Conservation (phyloP, 805 yeast species). For the Wickerhamomyces bisporus region DNA sequence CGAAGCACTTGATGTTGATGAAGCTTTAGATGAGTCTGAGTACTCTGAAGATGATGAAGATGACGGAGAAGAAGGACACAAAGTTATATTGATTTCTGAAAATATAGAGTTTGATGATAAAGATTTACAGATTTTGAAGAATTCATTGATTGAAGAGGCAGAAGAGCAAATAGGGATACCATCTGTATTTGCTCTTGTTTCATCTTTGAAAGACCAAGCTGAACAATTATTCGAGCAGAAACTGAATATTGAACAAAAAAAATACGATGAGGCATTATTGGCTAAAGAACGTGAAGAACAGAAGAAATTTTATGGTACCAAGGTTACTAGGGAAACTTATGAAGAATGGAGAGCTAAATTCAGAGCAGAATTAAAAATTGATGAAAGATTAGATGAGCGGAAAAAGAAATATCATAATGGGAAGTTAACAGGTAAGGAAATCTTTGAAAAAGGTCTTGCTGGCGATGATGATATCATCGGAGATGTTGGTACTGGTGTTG, state of each 20-base stretch:
- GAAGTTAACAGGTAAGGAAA: constrained; percentile 79
- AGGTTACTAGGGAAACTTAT: constrained; percentile 77
- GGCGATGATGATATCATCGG: constrained; percentile 52
- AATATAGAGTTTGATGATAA: constrained; percentile 45
- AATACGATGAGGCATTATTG: constrained; percentile 51
- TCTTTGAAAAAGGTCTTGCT: constrained; percentile 86
- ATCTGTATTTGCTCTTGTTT: constrained; percentile 75
- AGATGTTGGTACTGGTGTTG: constrained; percentile 26
- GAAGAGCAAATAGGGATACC: constrained; percentile 86
- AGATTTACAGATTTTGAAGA: constrained; percentile 39
- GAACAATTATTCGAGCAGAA: constrained; percentile 63
- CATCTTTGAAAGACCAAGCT: constrained; percentile 75
- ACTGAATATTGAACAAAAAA: constrained; percentile 46
- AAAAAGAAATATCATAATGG: constrained; percentile 61
- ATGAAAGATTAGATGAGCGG: constrained; percentile 49
- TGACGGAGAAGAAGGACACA: constrained; percentile 41
- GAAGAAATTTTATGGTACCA: constrained; percentile 85
- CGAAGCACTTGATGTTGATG: constrained; percentile 26
- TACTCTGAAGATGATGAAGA: constrained; percentile 31
- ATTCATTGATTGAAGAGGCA: constrained; percentile 51
- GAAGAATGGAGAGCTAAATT: constrained; percentile 67
- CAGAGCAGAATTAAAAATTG: constrained; percentile 67
- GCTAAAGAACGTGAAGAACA: constrained; percentile 79
- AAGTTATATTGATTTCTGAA: constrained; percentile 52
- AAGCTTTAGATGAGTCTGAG: constrained; percentile 6